phyloP scores from a whole-genome alignment of 352 stramenopile species.

The Phytophthora hibernalis region DNA sequence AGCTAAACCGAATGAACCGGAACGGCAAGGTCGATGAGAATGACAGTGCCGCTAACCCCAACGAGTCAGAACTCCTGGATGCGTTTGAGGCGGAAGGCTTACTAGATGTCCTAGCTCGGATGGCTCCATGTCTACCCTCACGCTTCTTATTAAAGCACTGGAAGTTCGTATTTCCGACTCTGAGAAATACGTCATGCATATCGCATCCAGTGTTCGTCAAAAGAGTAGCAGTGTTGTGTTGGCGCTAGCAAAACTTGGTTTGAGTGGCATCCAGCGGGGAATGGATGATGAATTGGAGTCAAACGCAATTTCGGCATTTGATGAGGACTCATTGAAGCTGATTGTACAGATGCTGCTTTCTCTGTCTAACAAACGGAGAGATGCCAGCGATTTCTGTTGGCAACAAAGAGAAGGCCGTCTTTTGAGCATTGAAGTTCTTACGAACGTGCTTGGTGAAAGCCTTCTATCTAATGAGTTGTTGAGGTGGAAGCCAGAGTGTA shows the following conservation, averaged over 20 bases:
- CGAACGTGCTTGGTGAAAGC: constrained; percentile 50
- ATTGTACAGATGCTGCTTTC: constrained; percentile 60
- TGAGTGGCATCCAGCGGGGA: background rate
- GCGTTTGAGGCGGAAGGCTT: constrained; percentile 70
- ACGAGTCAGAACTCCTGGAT: constrained; percentile 45
- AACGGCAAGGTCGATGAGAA: constrained; percentile 11
- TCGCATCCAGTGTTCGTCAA: constrained; percentile 72
- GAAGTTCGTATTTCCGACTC: constrained; percentile 71
- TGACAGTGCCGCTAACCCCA: background rate
- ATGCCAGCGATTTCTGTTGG: constrained; percentile 51
- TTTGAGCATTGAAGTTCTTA: constrained; percentile 68
- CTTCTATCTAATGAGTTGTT: constrained; percentile 17
- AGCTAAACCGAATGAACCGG: constrained; percentile 68
- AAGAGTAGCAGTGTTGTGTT: constrained; percentile 60
- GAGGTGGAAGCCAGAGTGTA: constrained; percentile 7
- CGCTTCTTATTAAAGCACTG: constrained; percentile 74
- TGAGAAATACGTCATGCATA: constrained; percentile 78
- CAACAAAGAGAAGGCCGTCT: constrained; percentile 74
- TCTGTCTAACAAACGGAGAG: constrained; percentile 35
- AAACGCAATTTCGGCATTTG: background rate
- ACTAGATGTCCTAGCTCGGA: constrained; percentile 62
- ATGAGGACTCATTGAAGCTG: constrained; percentile 35
- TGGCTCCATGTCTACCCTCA: constrained; percentile 49
- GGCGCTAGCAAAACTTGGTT: constrained; percentile 48
- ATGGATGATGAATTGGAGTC: background rate